Base-by-base conservation (phyloP, 805 yeast genomes). In the Nakazawaea ernobii region DNA sequence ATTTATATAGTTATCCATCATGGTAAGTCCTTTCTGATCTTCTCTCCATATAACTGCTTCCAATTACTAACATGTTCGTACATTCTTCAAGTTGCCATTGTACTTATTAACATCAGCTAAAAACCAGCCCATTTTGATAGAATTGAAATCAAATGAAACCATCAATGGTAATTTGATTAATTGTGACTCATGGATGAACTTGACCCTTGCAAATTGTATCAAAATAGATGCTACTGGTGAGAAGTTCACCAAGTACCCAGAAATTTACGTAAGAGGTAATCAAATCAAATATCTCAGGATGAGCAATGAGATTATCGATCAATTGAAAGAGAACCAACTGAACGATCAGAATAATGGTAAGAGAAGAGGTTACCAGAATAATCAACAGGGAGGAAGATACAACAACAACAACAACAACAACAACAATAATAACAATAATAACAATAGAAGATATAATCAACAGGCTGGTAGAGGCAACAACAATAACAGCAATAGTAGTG, bases 151-250 rank as follows among this genome's bases (percentile, higher is more conserved):
- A 48, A 97, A 98, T 32, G 97, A 88, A 59, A 82, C 92, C 8
- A 72, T 91, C 43, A 85, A 84, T 59, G 99, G 99, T 43, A 78
- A 77, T 48, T 71, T 94, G 50, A 79, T 80, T 48, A 86, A 87
- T 59, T 89, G 96, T 57, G 99, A 94, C 63, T 82, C 88, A 35
- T 87, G 95, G 90, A 94, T 94, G 99, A 94, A 94, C 64, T 72
- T 94, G 54, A 86, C 96, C 1, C 72, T 94, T 46, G 74, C 74
- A 32, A 82, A 90, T 53, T 97, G 84, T 13, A 77, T 82, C 42
- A 86, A 82, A 59, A 75, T 82, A 13, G 79, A 79, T 56, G 70
- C 79, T 37, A 62, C 74, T 54, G 92, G 86, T 35, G 81, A 77
- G 53, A 71, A 70, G 46, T 86, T 78, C 62, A 63, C 74, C 45